Percentiles rank a stretch among this genome's conserved stretches.
Evolutionary conservation across 1,284 basidiomycete genomes (phyloP).

Genomic region (Naganishia liquefaciens): DNA sequence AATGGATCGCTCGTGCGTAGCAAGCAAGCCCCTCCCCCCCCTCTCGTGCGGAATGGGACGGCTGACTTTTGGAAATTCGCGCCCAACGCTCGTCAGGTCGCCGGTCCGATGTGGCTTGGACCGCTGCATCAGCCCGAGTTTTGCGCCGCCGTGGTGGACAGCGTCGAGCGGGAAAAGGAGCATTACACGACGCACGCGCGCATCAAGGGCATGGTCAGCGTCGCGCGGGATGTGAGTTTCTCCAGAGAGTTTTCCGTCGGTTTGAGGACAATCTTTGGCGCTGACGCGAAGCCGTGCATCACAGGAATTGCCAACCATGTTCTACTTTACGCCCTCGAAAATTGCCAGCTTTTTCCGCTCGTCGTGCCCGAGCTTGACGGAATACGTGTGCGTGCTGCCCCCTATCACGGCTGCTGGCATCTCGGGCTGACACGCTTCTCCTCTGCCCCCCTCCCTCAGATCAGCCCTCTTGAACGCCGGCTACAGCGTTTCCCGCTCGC

Average conservation of each 20-base stretch:
- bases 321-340: slow-evolving; percentile 88
- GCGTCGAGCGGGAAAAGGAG: slow-evolving; percentile 61
- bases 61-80: background rate
- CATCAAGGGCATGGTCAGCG: slow-evolving; percentile 93
- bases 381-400: slow-evolving; percentile 62
- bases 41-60: background rate
- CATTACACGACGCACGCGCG: slow-evolving; percentile 78
- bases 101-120: slow-evolving; percentile 96
- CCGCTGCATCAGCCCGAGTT: slow-evolving; percentile 79
- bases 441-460: slow-evolving; percentile 50
- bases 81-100: slow-evolving; percentile 59
- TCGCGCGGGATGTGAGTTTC: slow-evolving; percentile 77
- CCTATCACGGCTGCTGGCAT: background rate
- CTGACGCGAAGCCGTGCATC: background rate
- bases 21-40: too few relatives aligned
- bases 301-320: slow-evolving; percentile 76
- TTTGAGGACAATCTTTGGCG: background rate
- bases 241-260: background rate
- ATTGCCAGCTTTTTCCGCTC: slow-evolving; percentile 82
- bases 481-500: slow-evolving; percentile 81
- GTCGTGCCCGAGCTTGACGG: slow-evolving; percentile 59
- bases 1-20: slow-evolving; percentile 67
- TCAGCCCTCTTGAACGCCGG: slow-evolving; percentile 87
- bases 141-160: slow-evolving; percentile 70
- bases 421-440: slow-evolving; percentile 27